phyloP scores from a whole-genome alignment of 2,329 filamentous ascomycete species.

The Scedosporium minutisporum region DNA sequence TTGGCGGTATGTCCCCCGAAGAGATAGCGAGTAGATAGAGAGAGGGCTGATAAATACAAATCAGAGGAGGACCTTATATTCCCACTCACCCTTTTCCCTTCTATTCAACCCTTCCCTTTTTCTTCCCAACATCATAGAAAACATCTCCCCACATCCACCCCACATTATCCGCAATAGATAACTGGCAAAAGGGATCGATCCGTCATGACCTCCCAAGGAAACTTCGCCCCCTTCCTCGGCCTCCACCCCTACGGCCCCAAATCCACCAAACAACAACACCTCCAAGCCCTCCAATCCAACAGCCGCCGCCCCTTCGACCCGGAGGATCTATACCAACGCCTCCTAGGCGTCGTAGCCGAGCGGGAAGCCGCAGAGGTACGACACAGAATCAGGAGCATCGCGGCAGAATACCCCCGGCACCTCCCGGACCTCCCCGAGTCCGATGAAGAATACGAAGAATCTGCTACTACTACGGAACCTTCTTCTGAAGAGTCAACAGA shows the following conservation, averaged over 20 bases:
- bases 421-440: neutral
- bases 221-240: neutral
- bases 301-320: constrained; percentile 34
- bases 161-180: neutral
- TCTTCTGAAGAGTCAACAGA: neutral
- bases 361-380: constrained; percentile 29
- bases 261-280: constrained; percentile 6
- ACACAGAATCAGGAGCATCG: constrained; percentile 8
- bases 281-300: constrained; percentile 15
- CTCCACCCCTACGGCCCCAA: neutral
- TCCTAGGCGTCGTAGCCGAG: constrained; percentile 40
- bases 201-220: neutral
- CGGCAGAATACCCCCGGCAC: neutral
- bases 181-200: neutral
- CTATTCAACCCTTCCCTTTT: neutral
- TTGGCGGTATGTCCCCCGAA: too few relatives aligned
- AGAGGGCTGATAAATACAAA: neutral
- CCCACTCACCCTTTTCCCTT: neutral
- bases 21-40: too few relatives aligned
- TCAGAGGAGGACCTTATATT: neutral
- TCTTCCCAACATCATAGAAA: neutral
- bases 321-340: constrained; percentile 42
- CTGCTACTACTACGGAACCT: neutral
- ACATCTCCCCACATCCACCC: neutral
- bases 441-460: neutral